Evolutionary conservation across 1,139 yeast genomes (phyloP), one percentile per base, ranked within the genome.

Genomic region (Williopsis jadinii): DNA sequence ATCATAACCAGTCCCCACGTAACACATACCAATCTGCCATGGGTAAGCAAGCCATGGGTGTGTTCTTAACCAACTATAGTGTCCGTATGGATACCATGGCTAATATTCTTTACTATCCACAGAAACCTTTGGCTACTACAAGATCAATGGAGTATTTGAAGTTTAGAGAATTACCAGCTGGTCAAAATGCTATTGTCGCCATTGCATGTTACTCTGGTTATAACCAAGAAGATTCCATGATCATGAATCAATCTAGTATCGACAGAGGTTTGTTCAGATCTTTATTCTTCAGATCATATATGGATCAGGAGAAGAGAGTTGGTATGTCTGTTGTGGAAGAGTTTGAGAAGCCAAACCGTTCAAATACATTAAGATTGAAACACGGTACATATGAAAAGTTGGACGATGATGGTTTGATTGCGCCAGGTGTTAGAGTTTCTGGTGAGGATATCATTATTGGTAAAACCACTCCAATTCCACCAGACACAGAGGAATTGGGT

Each of bases 11-110:
- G 72, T 90, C 97, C 45, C 98, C 98, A 45, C 95, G 98, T 80
- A 92, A 92, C 64, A 92, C 98, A 8, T 92, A 92, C 67, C 98
- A 92, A 70, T 88, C 96, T 61, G 98, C 98, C 50, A 92, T 92
- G 98, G 98, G 98, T 79, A 92, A 92, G 67, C 99, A 92, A 70
- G 99, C 99, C 46, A 92, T 92, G 98, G 99, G 99, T 61, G 98
- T 94, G n/a, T 90, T 87, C 65, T 74, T 92, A 59, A 92, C 98
- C 5, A 92, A 92, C 60, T 94, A 92, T 62, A 77, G 84, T 42
- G 96, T 90, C 40, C 86, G 99, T 70, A 92, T 92, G 98, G 99
- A 92, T 66, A 92, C 98, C 4, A 92, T 94, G 98, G 97, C 98
- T 12, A 92, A 92, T 58, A 90, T 92, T 57, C 73, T 92, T 53